Base-by-base conservation (phyloP, 1,284 basidiomycete species). In the Boletellus sp. region DNA sequence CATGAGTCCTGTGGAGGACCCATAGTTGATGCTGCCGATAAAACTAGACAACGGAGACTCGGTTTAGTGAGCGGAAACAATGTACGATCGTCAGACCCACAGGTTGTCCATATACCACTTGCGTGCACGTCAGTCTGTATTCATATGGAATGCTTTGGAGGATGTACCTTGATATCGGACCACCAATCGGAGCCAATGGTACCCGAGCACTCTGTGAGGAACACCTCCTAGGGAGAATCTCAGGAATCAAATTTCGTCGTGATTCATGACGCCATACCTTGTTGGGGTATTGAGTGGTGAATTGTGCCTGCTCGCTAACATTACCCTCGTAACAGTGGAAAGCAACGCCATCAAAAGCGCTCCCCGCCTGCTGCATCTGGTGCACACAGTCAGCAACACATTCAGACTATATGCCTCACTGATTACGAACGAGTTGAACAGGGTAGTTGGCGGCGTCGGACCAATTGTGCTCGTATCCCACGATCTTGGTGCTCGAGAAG, bases 21-120 rank as follows among this genome's bases (percentile, higher is more conserved):
- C 75, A 53, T 81, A 74, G 51, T 70, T 64, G 12, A 77, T 58
- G 12, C 76, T 66, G 19, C 79, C 79, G 43, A 74, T 72, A 57
- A 74, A 76, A 33, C 72, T 74, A 42, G 50, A 46, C 32, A n/a
- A 46, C 2, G 13, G 12, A 19, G 8, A 1, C 1, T 22, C 15
- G 3, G 39, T 46, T 44, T 24, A 38, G 16, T 50, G 26, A 26
- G 44, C n/a, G 28, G 24, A 8, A 49, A 19, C 18, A 10, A 13
- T 26, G 11, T 7, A 8, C 13, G 6, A 24, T 10, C 8, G 22
- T 11, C 19, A 19, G n/a, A 62, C 77, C 52, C 60, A 86, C 79
- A 89, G 70, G 57, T 86, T 85, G 55, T 86, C 79, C 77, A 87
- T 83, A 60, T 86, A 84, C 86, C 84, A 88, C 83, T 85, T 58